Base-by-base conservation (phyloP, 176 grass and related monocot genomes). In the Eragrostis nindensis region DNA sequence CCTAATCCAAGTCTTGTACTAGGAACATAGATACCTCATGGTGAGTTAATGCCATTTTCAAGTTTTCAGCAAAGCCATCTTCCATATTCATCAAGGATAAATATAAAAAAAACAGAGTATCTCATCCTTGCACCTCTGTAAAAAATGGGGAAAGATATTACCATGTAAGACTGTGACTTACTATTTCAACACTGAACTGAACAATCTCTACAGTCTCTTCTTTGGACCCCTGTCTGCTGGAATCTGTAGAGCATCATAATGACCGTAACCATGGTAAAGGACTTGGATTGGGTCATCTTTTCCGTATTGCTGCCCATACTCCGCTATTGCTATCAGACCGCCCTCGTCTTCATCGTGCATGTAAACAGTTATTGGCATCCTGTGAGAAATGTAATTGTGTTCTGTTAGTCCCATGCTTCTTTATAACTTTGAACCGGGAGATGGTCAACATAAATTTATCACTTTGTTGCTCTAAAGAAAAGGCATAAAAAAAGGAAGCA, bases 341-440 rank as follows among this genome's bases (percentile, higher is more conserved):
- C 86, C 86, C 1, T 84, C 88, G 64, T 99, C 92, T 70, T 93
- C 88, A 64, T 95, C 92, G 40, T n/a, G 75, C 92, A 99, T 99
- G 82, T 93, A 99, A 80, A 99, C 90, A 22, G 88, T 95, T 80
- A 99, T 99, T 26, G 96, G 92, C 92, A 95, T 93, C 82, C 96
- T 99, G 66, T 56, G 32, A 82, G 91, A 36, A 74, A 8, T 78
- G 52, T 74, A 76, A 68, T 56, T 14, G 0, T 70, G 5, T 36
- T 71, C 32, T 62, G 38, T 68, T 3, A 40, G 19, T 44, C 22
- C 24, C 7, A 2, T 26, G 52, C 24, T 65, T 77, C 6, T 77
- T 74, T 36, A 17, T 1, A 56, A 55, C 47, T 72, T 14, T 11
- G 16, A 47, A 63, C 62, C 15, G 12, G 18, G 1, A 76, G 13